A percentile compares a stretch with the other conserved stretches of the same genome.
Conservation (phyloP, 2,329 filamentous ascomycete genomes). For the Coleophoma cylindrospora region DNA sequence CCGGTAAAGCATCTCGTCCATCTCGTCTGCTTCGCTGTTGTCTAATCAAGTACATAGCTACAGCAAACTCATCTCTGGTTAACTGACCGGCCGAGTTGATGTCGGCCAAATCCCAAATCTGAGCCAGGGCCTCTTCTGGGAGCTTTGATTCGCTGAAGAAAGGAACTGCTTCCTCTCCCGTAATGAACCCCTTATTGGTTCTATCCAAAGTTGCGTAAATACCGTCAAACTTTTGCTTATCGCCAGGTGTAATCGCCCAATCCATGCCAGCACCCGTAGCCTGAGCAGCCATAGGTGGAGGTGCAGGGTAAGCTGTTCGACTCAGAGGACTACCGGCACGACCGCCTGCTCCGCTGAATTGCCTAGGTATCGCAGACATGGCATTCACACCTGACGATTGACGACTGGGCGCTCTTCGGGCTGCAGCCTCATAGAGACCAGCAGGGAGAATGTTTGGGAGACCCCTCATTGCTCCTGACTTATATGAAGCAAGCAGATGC, state of each 20-base stretch:
- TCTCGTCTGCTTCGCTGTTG: conserved; percentile 76
- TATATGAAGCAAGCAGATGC: conserved; percentile 91
- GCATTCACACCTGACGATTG: conserved; percentile 32
- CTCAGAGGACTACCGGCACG: conserved; percentile 55
- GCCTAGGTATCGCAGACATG: conserved; percentile 70
- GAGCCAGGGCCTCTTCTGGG: conserved; percentile 81
- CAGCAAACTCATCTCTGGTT: conserved; percentile 86
- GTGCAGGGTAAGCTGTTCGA: conserved; percentile 38
- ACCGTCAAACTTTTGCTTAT: conserved; percentile 83
- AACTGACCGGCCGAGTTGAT: conserved; percentile 86
- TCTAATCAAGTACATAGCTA: conserved; percentile 95
- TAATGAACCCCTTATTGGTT: conserved; percentile 74
- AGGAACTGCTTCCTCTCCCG: conserved; percentile 86
- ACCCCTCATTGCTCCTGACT: conserved; percentile 72
- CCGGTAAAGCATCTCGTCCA: conserved; percentile 57
- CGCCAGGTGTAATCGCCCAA: conserved; percentile 77
- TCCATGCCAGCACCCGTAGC: conserved; percentile 46
- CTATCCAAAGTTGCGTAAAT: conserved; percentile 85
- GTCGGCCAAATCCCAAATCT: conserved; percentile 96
- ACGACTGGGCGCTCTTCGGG: conserved; percentile 53
- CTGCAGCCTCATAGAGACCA: conserved; percentile 85
- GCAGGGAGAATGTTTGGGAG: conserved; percentile 78
- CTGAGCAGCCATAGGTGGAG: conserved; percentile 28
- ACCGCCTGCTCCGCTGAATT: conserved; percentile 65
- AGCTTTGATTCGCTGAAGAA: conserved; percentile 93